These are phyloP conservation scores for Eucalyptus marginata DNA, from an alignment of 345 rosid genomes.

Conservation along the genomic window DNA sequence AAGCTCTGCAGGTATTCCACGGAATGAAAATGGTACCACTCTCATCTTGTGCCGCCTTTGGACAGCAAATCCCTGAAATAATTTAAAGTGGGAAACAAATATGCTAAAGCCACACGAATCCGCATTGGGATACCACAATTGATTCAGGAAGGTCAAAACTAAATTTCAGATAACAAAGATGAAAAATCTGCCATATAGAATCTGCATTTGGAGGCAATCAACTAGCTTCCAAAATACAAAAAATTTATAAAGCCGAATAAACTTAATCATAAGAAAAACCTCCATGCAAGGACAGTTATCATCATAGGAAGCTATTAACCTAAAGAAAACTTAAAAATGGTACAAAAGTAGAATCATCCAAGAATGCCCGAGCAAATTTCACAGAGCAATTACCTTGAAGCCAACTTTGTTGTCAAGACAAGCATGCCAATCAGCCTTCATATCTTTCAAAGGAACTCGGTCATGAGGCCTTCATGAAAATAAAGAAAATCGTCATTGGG, in stretches of 20 bases:
- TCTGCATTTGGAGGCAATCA: background rate
- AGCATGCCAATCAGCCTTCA: constrained; percentile 90
- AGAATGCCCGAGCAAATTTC: background rate
- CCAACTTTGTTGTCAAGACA: constrained; percentile 55
- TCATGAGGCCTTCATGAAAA: constrained; percentile 53
- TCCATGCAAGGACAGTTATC: background rate
- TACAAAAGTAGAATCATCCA: background rate
- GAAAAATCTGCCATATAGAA: background rate
- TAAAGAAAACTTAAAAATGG: background rate
- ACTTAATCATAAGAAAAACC: background rate
- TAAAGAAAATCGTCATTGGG: background rate
- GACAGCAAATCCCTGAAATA: constrained; percentile 61
- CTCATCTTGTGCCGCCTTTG: constrained; percentile 47
- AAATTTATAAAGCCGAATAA: background rate
- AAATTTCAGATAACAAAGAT: background rate
- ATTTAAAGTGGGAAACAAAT: background rate
- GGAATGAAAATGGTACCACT: constrained; percentile 42
- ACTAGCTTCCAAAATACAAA: background rate
- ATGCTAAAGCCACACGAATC: background rate
- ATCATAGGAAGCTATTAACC: background rate
- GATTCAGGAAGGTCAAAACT: background rate
- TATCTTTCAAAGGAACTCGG: constrained; percentile 63
- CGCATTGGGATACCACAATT: background rate
- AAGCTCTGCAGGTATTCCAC: constrained; percentile 57
- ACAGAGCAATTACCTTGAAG: background rate